phyloP scores from a whole-genome alignment of 2,329 filamentous ascomycete genomes.

The Phialophora tarda region DNA sequence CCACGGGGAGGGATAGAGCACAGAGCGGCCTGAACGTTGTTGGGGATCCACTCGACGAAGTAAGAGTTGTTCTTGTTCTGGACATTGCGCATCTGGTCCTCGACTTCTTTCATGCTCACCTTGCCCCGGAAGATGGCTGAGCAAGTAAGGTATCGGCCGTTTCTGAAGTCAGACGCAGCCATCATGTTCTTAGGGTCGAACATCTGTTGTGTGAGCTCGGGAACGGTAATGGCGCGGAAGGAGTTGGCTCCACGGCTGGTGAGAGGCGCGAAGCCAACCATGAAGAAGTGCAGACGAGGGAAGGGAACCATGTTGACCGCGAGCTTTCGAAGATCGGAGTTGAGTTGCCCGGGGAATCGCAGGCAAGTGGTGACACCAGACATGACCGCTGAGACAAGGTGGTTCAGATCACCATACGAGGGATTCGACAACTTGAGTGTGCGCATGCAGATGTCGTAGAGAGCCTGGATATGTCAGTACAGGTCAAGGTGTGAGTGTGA shows the following conservation, averaged over 20 bases:
- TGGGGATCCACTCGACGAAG: conserved; percentile 99
- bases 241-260: conserved; percentile 90
- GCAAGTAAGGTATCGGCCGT: conserved; percentile 99
- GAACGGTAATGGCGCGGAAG: conserved; percentile 97
- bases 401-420: conserved; percentile 98
- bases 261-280: conserved; percentile 99
- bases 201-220: conserved; percentile 99
- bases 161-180: conserved; percentile 99
- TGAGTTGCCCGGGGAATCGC: conserved; percentile 99
- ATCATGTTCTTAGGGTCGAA: conserved; percentile 99
- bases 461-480: conserved; percentile 61
- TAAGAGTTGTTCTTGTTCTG: conserved; percentile 99
- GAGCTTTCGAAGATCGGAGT: conserved; percentile 99
- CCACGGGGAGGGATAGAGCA: conserved; percentile 98
- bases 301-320: conserved; percentile 99
- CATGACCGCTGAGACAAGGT: conserved; percentile 99
- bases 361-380: conserved; percentile 98
- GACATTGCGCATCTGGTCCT: conserved; percentile 99
- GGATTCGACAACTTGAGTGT: conserved; percentile 98
- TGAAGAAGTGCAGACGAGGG: conserved; percentile 99
- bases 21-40: conserved; percentile 99
- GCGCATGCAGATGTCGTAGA: conserved; percentile 99
- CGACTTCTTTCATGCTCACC: conserved; percentile 99
- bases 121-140: conserved; percentile 99
- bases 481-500: background rate